Base-by-base conservation (phyloP, 2,329 filamentous ascomycete species). In the Microascus cirrosus region DNA sequence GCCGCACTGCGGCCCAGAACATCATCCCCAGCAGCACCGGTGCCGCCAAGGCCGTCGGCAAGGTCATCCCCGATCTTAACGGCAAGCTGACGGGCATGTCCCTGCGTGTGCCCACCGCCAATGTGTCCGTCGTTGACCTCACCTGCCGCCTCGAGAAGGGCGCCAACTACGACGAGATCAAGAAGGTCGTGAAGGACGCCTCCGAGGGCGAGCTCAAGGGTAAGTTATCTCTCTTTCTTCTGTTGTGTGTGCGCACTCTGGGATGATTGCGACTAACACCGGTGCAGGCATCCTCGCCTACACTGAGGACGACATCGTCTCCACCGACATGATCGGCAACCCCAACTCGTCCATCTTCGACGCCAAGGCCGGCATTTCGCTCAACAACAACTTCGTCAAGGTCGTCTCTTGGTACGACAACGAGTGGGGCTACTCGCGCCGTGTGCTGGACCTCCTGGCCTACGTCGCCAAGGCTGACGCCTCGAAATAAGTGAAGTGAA, bases 11-110 rank as follows among this genome's bases (percentile, higher is more conserved):
- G 79, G 94, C 94, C 72, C 89, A 95, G 84, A 97, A 99, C 88
- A 97, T 97, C 84, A 97, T 99, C 73, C 94, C 94, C 77, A 90
- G 86, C 82, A 95, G 90, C 85, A 99, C 94, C 65, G 94, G 94
- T 86, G 94, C 94, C 76, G 94, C 94, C 75, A 99, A 99, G 90
- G 94, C 94, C 73, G 94, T 99, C 80, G 94, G 94, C 81, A 99
- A 99, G 88, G 94, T 97, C 82, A 97, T 97, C 71, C 94, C 94
- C 68, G 80, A 84, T 68, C 86, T 99, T 67, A 97, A 97, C 81
- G 94, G 94, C 85, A 99, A 99, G 87, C 90, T 97, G 66, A 99
- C 94, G 66, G 94, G 94, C 81, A 97, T 99, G 94, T 84, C 94
- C 71, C 94, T 99, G 89, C 94, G 94, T 88, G 93, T 99, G 60